Evolutionary conservation across 2,329 filamentous ascomycete species (phyloP), one percentile per base, ranked within the genome.

Genomic region (Anisogramma anomala): DNA sequence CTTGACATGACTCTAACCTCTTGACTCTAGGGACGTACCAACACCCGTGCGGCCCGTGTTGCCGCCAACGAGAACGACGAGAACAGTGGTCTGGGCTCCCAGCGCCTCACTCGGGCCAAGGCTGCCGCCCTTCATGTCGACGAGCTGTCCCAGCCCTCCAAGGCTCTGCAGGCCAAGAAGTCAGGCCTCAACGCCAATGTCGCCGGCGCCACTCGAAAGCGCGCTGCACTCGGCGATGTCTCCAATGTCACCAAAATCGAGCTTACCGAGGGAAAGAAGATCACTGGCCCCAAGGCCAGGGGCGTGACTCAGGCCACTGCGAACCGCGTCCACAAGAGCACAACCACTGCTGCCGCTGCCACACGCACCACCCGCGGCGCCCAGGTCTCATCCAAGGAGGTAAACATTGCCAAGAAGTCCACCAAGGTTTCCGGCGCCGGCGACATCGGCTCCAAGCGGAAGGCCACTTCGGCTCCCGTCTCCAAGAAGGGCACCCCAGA

Each of bases 51-150:
- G 26, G 23, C 79, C 60, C 82, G 87, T 65, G 74, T 79, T 60
- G 74, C 82, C 55, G 82, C 82, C 51, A 91, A 93, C 63, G 88
- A 95, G 70, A 95, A 95, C 60, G 89, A 95, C 61, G 91, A 95
- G 69, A 94, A 94, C 61, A 74, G 65, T 50, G 26, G 43, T 19
- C 25, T 33, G 23, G 37, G 42, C 31, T 79, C 83, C 47, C 85
- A 83, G 65, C 86, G 88, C 66, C 69, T 95, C 60, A 96, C 91
- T 55, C 79, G 91, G 66, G 88, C 91, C 52, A 95, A 96, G 68
- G 79, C 87, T 39, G 85, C 86, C 44, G 82, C 83, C 35, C 71
- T 74, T 48, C 71, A 67, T 56, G 73, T 69, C 52, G 79, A 81
- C 52, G 82, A 82, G 54, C 60, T 68, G 14, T 60, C 69, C 27